Percentiles rank a stretch among this genome's conserved stretches.
Evolutionary conservation across 805 yeast genomes (phyloP).

Genomic region (Myxozyma neglecta): DNA sequence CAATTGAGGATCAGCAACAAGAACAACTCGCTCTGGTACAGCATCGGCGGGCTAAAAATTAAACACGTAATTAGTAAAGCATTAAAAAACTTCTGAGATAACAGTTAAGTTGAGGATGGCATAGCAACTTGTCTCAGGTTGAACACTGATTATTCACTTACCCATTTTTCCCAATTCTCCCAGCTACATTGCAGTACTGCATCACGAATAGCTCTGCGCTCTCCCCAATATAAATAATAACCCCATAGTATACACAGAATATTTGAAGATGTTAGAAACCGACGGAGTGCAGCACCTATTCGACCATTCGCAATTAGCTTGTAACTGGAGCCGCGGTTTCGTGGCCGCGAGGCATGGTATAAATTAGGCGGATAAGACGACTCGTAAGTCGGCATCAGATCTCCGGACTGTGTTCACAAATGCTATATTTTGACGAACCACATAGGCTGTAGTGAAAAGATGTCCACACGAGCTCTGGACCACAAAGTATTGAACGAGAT

Average conservation of each 20-base stretch:
- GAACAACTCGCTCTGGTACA: conserved; percentile 20
- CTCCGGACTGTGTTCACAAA: background rate
- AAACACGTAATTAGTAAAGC: background rate
- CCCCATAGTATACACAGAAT: conserved; percentile 45
- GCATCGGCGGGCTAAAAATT: conserved; percentile 22
- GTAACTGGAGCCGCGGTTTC: background rate
- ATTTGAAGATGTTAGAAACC: conserved; percentile 25
- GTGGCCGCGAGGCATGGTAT: conserved; percentile 23
- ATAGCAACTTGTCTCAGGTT: background rate
- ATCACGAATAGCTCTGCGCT: conserved; percentile 50
- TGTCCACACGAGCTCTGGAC: no score
- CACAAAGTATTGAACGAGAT: no score
- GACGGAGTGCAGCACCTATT: conserved; percentile 1
- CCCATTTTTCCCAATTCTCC: conserved; percentile 68
- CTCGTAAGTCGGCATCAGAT: conserved; percentile 28
- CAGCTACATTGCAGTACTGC: conserved; percentile 57
- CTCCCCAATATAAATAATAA: conserved; percentile 51
- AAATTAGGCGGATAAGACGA: conserved; percentile 28
- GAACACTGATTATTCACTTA: background rate
- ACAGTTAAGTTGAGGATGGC: no score
- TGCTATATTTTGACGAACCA: background rate
- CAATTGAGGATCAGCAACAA: conserved; percentile 93
- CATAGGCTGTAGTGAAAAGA: background rate
- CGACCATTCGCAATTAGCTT: conserved; percentile 10
- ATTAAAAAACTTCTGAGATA: background rate